Evolutionary conservation across 176 grass and related monocot species (phyloP).

Genomic region (Triticum turgidum): DNA sequence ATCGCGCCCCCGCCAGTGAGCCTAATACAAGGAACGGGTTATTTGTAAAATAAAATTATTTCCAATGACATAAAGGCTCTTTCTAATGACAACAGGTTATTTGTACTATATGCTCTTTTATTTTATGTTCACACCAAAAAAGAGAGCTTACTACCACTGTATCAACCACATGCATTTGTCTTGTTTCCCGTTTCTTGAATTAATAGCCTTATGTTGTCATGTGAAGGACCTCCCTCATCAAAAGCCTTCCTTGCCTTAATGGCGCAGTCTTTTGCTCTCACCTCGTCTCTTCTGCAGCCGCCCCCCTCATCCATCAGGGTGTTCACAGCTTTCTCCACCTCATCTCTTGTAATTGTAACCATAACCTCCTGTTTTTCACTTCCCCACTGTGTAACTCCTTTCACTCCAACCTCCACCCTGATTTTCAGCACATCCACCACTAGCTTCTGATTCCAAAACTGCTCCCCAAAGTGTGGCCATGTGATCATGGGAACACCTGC

Average conservation of each 20-base stretch:
- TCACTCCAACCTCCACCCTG: constrained; percentile 34
- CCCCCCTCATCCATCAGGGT: constrained; percentile 46
- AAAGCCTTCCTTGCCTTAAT: constrained; percentile 56
- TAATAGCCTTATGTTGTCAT: constrained; percentile 40
- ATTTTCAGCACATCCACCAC: constrained; percentile 60
- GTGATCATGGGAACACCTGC: constrained; percentile 64
- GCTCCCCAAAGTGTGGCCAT: constrained; percentile 61
- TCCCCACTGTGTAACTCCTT: constrained; percentile 25
- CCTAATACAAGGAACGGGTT: neutral
- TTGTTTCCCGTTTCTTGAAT: constrained; percentile 38
- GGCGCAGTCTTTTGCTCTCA: constrained; percentile 42
- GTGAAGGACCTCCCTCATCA: constrained; percentile 60
- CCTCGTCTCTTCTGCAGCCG: constrained; percentile 43
- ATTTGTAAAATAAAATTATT: neutral
- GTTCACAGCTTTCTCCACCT: constrained; percentile 25
- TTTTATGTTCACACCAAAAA: neutral
- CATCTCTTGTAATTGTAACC: constrained; percentile 32
- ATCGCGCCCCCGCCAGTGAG: neutral
- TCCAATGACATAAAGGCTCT: no score
- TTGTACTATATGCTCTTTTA: neutral
- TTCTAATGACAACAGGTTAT: no score
- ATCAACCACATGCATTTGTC: constrained; percentile 1
- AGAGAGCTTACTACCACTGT: neutral
- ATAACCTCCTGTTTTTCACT: constrained; percentile 20
- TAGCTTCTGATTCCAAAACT: constrained; percentile 59